Evolutionary conservation across 805 yeast species (phyloP), one percentile per base, ranked within the genome.

Genomic region (Kodamaea jinghongensis): DNA sequence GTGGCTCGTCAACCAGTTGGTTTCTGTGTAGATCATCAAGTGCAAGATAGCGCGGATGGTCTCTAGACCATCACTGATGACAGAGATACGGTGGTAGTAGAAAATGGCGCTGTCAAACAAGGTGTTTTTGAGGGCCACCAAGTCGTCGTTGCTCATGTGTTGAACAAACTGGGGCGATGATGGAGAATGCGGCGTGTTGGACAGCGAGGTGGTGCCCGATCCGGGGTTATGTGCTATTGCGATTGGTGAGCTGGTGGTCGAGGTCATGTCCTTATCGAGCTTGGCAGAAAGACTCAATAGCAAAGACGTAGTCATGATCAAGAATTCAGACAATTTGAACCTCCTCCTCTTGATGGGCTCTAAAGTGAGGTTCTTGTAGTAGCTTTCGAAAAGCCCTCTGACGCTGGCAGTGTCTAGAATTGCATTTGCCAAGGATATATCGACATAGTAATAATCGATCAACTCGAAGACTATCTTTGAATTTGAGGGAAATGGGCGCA

Each of bases 271-370:
- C 25, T 16, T 12, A n/a, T 36, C 39, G 7, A 31, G 27, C 28
- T 38, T 40, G 3, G 42, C 27, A 12, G 37, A 26, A 22, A 47
- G 31, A 22, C 61, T 49, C 5, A 67, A 41, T 23, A 60, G 46
- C 23, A 67, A 35, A 0, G 55, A 52, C 17, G 60, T 34, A 14
- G 58, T 55, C 70, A 67, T 66, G 7, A 58, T 47, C 42, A 67
- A 49, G 25, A 61, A 49, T 36, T 67, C 70, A 7, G 69, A 58
- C 14, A 46, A 49, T 37, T 53, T 55, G 37, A 64, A 56, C 14
- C 31, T 39, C 30, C 47, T 47, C 16, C 45, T 37, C 31, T 39
- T 39, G 17, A 39, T 33, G 0, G 45, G 39, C 17, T 42, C 38
- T n/a, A 32, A 23, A 6, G 11, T 15, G 16, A 35, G 28, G 28